These are phyloP conservation scores for Ceratopteris richardii DNA, from an alignment of 75 land plant species.

Conservation along the genomic window DNA sequence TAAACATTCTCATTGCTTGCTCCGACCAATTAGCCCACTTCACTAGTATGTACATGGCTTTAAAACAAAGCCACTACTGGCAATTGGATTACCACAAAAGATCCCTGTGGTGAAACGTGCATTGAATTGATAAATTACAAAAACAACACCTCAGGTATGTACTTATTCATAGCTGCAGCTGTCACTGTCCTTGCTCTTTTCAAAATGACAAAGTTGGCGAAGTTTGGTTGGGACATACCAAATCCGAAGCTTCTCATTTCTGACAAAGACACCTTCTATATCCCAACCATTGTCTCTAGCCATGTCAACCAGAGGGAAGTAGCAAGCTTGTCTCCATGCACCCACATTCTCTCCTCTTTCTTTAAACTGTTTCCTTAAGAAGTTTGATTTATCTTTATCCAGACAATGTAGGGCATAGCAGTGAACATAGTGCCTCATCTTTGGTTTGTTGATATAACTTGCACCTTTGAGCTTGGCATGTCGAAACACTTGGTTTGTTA, in stretches of 20 bases:
- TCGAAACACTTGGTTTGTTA: slow-evolving; percentile 92
- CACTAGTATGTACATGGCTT: too few relatives aligned
- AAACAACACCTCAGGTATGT: too few relatives aligned
- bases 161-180: slow-evolving; percentile 14
- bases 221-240: slow-evolving; percentile 98
- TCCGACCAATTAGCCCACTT: too few relatives aligned
- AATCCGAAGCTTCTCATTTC: slow-evolving; percentile 77
- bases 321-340: slow-evolving; percentile 94
- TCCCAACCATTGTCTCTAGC: slow-evolving; percentile 80
- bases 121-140: too few relatives aligned
- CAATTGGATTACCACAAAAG: too few relatives aligned
- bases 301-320: slow-evolving; percentile 72
- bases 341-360: slow-evolving; percentile 95
- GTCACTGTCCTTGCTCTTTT: slow-evolving; percentile 37
- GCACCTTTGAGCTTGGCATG: slow-evolving; percentile 89
- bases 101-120: too few relatives aligned
- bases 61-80: too few relatives aligned
- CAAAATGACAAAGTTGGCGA: slow-evolving; percentile 90
- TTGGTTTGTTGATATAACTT: slow-evolving; percentile 97
- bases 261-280: slow-evolving; percentile 82
- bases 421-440: slow-evolving; percentile 96
- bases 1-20: too few relatives aligned
- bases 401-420: slow-evolving; percentile 95
- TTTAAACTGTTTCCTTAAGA: slow-evolving; percentile 61
- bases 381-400: slow-evolving; percentile 75